Percentiles rank a stretch among this genome's conserved stretches.
Evolutionary conservation across 768 basidiomycete genomes (phyloP).

Genomic region (Paxillus rubicundulus): DNA sequence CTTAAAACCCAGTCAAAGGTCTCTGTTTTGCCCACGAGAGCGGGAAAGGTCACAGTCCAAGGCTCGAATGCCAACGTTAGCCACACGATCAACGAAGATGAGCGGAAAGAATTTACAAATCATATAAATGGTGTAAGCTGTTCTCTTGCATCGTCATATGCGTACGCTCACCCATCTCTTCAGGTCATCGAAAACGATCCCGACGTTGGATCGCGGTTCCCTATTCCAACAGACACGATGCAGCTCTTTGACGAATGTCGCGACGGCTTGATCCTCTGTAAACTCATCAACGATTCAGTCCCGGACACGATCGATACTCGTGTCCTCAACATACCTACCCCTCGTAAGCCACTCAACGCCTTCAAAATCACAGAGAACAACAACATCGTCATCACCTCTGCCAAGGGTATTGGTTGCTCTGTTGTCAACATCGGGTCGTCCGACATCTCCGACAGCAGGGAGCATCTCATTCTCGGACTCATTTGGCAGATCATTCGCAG

Average conservation of each 20-base stretch:
- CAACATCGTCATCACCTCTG: constrained; percentile 98
- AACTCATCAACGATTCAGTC: constrained; percentile 98
- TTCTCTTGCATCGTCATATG: not conserved
- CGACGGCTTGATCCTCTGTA: constrained; percentile 94
- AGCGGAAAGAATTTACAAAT: constrained; percentile 92
- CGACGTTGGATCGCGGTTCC: constrained; percentile 78
- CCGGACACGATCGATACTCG: constrained; percentile 99
- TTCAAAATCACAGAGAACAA: constrained; percentile 99
- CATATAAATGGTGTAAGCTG: constrained; percentile 88
- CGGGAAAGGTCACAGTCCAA: constrained; percentile 90
- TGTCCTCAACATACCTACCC: constrained; percentile 87
- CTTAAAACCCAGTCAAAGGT: constrained; percentile 51
- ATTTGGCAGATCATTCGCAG: constrained; percentile 99
- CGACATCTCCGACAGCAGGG: constrained; percentile 89
- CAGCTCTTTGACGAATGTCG: constrained; percentile 97
- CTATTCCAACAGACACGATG: constrained; percentile 96
- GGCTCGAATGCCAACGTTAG: constrained; percentile 94
- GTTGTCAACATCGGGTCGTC: constrained; percentile 97
- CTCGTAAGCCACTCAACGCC: constrained; percentile 85
- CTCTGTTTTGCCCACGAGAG: constrained; percentile 55
- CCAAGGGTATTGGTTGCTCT: constrained; percentile 97
- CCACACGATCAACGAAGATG: constrained; percentile 98
- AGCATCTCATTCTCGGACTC: constrained; percentile 94
- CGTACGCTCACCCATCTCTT: constrained; percentile 6
- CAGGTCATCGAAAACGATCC: constrained; percentile 90